Conservation (phyloP, 257 asterid genomes). For the Schizonepeta tenuifolia region DNA sequence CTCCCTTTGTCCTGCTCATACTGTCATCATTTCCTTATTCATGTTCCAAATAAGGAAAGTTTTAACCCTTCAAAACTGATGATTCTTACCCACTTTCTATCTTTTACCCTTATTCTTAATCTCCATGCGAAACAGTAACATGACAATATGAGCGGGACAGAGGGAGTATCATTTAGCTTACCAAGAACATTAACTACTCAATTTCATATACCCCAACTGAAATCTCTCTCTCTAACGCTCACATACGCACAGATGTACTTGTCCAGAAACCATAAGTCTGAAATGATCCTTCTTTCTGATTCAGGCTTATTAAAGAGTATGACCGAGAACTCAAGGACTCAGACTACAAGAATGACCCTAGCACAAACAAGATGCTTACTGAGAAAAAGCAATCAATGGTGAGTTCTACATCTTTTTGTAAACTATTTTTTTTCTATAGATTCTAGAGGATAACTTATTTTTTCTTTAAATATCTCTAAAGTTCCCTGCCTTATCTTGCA, state of each 20-base stretch:
- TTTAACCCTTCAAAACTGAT: too few species aligned
- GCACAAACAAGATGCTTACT: slow-evolving; percentile 69
- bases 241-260: neutral
- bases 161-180: slow-evolving; percentile 27
- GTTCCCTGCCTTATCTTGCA: slow-evolving; percentile 50
- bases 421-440: neutral
- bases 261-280: slow-evolving; percentile 22
- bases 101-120: too few species aligned
- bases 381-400: slow-evolving; percentile 97
- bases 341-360: slow-evolving; percentile 76
- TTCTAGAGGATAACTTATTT: neutral
- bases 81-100: too few species aligned
- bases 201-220: neutral
- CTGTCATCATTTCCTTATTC: too few species aligned
- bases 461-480: slow-evolving; percentile 25
- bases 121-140: too few species aligned
- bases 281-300: slow-evolving; percentile 24
- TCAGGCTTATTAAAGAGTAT: slow-evolving; percentile 92
- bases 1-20: too few species aligned
- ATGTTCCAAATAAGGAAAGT: too few species aligned
- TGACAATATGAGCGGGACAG: too few species aligned
- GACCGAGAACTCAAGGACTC: slow-evolving; percentile 75
- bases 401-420: slow-evolving; percentile 25
- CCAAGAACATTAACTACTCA: neutral
- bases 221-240: slow-evolving; percentile 2